Evolutionary conservation across 208 protist species (phyloP), one percentile per base, ranked within the genome.

Genomic region (Leptomonas pyrrhocoris): DNA sequence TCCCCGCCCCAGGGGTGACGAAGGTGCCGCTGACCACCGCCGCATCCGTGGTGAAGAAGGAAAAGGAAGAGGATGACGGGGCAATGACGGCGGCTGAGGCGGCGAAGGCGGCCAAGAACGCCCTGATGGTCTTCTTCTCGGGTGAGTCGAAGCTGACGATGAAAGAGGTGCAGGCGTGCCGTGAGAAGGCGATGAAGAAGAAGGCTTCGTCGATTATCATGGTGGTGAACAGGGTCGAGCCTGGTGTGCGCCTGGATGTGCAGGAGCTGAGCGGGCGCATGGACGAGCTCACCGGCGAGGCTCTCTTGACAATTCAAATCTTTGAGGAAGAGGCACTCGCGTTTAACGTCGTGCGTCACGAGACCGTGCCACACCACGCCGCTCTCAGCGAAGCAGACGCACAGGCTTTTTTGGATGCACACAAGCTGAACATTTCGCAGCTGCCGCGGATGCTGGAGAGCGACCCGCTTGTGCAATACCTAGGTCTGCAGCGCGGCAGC

Each of bases 401-500:
- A 27, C 70, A 85, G n/a, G 58, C 27, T 9, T 89, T 99, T 36
- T 79, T 98, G 30, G 65, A 81, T 31, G 72, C 74, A 40, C 89
- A 92, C 48, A 89, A 96, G 55, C 68, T 99, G 21, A 94, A 83
- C 50, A 85, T 99, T 31, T 83, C 92, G 12, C 97, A 99, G 87
- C 89, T 99, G 27, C 98, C 98, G 0, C 88, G 97, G 48, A 99
- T 99, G 53, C 85, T 95, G 63, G 74, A 79, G n/a, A 84, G 60
- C 18, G 98, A 99, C 77, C 98, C 98, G 27, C 88, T 99, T 48
- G 92, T 96, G 54, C 84, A 89, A 28, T 99, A 99, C 75, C 95
- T 98, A 36, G 98, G 98, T 31, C 74, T 99, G 46, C 42, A 59
- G 25, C 76, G 83, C 31, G 96, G 97, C 19, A 84, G 97, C 69